Evolutionary conservation across 768 basidiomycete species (phyloP).

Genomic region (Tremella fuciformis): DNA sequence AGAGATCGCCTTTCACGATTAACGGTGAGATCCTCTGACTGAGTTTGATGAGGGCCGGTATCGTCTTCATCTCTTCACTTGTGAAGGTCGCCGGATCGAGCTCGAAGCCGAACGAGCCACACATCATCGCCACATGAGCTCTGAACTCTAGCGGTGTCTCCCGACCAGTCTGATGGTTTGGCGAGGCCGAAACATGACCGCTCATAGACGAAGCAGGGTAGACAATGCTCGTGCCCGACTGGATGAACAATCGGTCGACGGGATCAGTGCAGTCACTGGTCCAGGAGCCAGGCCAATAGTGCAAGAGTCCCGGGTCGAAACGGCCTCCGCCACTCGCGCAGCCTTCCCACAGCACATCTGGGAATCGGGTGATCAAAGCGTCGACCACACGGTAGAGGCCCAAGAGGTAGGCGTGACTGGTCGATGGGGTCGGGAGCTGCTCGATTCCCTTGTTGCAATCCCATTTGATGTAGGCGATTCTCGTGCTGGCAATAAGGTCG

Average conservation of each 20-base stretch:
- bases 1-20: slow-evolving; percentile 34
- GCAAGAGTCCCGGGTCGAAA: slow-evolving; percentile 34
- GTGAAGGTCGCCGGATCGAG: slow-evolving; percentile 25
- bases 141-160: slow-evolving; percentile 31
- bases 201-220: slow-evolving; percentile 35
- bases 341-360: slow-evolving; percentile 35
- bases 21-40: slow-evolving; percentile 26
- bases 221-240: slow-evolving; percentile 31
- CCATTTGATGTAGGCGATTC: slow-evolving; percentile 39
- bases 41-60: slow-evolving; percentile 21
- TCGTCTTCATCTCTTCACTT: slow-evolving; percentile 21
- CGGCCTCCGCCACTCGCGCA: slow-evolving; percentile 38
- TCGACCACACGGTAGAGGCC: slow-evolving; percentile 37
- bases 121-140: slow-evolving; percentile 42
- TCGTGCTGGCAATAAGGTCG: slow-evolving; percentile 15
- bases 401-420: slow-evolving; percentile 29
- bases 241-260: slow-evolving; percentile 27
- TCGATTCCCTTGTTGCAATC: slow-evolving; percentile 39
- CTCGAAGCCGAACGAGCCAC: slow-evolving; percentile 41
- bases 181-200: slow-evolving; percentile 33
- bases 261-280: slow-evolving; percentile 38
- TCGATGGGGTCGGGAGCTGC: slow-evolving; percentile 22
- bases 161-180: slow-evolving; percentile 31
- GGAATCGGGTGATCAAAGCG: slow-evolving; percentile 34
- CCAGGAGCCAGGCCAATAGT: slow-evolving; percentile 36